Conservation (phyloP, 805 yeast genomes). For the Cyberlindnera mrakii region DNA sequence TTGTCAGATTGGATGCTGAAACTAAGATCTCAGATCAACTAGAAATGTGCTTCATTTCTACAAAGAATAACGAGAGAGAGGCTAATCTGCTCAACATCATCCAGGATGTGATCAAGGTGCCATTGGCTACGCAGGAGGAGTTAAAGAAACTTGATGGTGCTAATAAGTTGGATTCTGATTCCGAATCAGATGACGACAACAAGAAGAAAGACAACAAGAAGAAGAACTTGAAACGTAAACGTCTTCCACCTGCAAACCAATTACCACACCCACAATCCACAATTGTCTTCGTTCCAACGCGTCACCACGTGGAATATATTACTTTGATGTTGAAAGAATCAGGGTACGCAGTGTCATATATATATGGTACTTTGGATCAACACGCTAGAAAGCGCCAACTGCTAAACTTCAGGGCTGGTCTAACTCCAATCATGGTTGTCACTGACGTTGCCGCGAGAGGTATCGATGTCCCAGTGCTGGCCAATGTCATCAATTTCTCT, state of each 20-base stretch:
- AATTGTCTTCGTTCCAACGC: slow-evolving; percentile 91
- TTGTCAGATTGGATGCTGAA: slow-evolving; percentile 91
- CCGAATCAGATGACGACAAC: slow-evolving; percentile 43
- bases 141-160: slow-evolving; percentile 43
- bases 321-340: slow-evolving; percentile 61
- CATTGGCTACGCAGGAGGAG: slow-evolving; percentile 70
- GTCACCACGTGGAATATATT: slow-evolving; percentile 95
- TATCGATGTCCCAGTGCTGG: slow-evolving; percentile 94
- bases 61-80: slow-evolving; percentile 83
- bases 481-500: slow-evolving; percentile 88
- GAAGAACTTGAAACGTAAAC: slow-evolving; percentile 41
- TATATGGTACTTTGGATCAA: slow-evolving; percentile 93
- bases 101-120: slow-evolving; percentile 80
- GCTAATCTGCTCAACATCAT: slow-evolving; percentile 73
- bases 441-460: slow-evolving; percentile 99
- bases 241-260: slow-evolving; percentile 73
- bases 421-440: slow-evolving; percentile 83
- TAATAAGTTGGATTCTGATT: slow-evolving; percentile 36
- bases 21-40: slow-evolving; percentile 83
- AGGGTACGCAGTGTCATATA: slow-evolving; percentile 83
- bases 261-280: slow-evolving; percentile 84
- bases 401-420: slow-evolving; percentile 76
- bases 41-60: slow-evolving; percentile 81
- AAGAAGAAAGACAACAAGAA: slow-evolving; percentile 25
- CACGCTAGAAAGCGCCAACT: slow-evolving; percentile 89